These are phyloP conservation scores for Venturia carpophila DNA, from an alignment of 2,329 filamentous ascomycete species.

Conservation along the genomic window DNA sequence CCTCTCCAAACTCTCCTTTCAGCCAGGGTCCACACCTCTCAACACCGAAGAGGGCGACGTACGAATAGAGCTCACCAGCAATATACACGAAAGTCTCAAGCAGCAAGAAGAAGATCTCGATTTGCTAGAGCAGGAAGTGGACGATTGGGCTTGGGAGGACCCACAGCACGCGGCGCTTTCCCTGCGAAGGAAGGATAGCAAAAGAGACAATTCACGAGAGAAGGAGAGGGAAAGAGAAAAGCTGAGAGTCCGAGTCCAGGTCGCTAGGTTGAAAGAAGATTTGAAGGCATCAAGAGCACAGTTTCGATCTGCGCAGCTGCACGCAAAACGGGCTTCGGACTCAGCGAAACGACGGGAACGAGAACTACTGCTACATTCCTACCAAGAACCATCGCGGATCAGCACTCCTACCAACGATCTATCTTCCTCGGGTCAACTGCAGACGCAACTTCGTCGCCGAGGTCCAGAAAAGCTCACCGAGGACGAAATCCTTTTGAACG, in stretches of 20 bases:
- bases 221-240: constrained; percentile 55
- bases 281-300: constrained; percentile 53
- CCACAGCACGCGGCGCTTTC: not conserved
- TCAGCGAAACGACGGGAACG: constrained; percentile 68
- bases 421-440: constrained; percentile 22
- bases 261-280: constrained; percentile 60
- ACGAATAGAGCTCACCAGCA: constrained; percentile 64
- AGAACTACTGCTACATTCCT: constrained; percentile 62
- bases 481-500: constrained; percentile 64
- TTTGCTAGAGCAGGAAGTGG: constrained; percentile 66
- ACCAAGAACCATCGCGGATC: constrained; percentile 39
- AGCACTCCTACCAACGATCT: constrained; percentile 25
- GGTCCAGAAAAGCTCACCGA: constrained; percentile 50
- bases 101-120: constrained; percentile 79
- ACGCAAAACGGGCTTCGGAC: constrained; percentile 67
- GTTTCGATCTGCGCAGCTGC: constrained; percentile 75
- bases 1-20: constrained; percentile 53
- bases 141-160: constrained; percentile 52
- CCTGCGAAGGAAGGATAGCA: constrained; percentile 22
- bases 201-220: constrained; percentile 29
- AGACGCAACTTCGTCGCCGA: constrained; percentile 22
- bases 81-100: constrained; percentile 72
- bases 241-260: constrained; percentile 57
- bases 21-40: constrained; percentile 52
- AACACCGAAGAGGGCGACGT: constrained; percentile 55